Base-by-base conservation (phyloP, 1,139 yeast genomes). In the Lodderomyces margitis region DNA sequence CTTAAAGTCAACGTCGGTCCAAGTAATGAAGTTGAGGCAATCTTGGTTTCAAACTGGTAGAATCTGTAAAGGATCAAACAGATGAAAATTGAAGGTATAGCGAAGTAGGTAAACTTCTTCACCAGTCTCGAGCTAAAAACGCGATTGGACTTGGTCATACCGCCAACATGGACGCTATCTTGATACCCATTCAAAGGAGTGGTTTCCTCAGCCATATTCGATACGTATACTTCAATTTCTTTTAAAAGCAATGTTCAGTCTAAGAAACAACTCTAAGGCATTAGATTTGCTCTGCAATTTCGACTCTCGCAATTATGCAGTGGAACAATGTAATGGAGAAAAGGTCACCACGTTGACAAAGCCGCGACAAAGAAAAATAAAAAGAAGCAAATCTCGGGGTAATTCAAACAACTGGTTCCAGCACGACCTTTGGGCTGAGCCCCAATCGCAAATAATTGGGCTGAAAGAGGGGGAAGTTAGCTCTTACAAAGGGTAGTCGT, bases 1-100 rank as follows among this genome's bases (percentile, higher is more conserved):
- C 81, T 57, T 36, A 76, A 53, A 25, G 50, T 50, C 25, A 64
- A 47, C 4, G 38, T 21, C 2, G 56, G 55, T 19, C 48, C 46
- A 6, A 49, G 39, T 7, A 50, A 15, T 19, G 43, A 30, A 5
- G 52, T 27, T 11, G 38, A 24, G 3, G 33, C 32, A 15, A 14
- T 9, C 21, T n/a, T 15, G 14, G 47, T 10, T 30, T 36, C 23
- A 14, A 10, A 25, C 10, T 21, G 14, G 8, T 15, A 21, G 25
- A 31, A 37, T 37, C 25, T 30, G 23, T 24, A 38, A 3, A 37
- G 3, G 10, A 35, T 4, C 9, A 35, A 21, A 4, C 33, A 30
- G 10, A 43, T 14, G 16, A 43, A 16, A 8, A 41, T 5, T 3
- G 38, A 19, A 16, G 43, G 46, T 10, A 35, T 24, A 14, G 20